Evolutionary conservation across 345 rosid genomes (phyloP), one percentile per base, ranked within the genome.

Genomic region (Gossypium raimondii): DNA sequence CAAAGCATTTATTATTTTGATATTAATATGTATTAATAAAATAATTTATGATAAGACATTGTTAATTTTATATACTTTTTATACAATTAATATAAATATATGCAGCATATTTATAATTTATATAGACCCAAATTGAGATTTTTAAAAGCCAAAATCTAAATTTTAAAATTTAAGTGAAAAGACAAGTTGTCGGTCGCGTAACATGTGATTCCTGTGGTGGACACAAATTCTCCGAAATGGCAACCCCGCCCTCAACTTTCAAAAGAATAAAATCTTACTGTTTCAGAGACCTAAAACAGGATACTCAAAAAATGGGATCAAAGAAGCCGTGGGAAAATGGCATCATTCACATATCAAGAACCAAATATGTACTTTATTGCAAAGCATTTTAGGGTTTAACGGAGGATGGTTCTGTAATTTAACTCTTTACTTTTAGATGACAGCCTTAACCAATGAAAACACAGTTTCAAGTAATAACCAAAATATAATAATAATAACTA

Each of bases 151-250:
- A n/a, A n/a, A n/a, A n/a, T n/a, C n/a, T n/a, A n/a, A n/a, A n/a
- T n/a, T n/a, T n/a, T n/a, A n/a, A n/a, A n/a, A n/a, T n/a, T n/a
- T n/a, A n/a, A 20, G 20, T 20, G 20, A 34, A 34, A 34, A 34
- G 38, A 4, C 38, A 29, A 29, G 82, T 76, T 77, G 75, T 59
- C 9, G 73, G 78, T 51, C 55, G 50, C 59, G 51, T 5, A 55
- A 55, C 24, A 60, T 25, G 64, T 25, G 43, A 75, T 77, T 81
- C 87, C 78, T 18, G 4, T 11, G 53, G 10, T 11, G 4, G 53
- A 65, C 43, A 13, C 17, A 62, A 73, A 72, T 79, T 74, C 80
- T 72, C 17, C 51, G 12, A 34, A 56, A 34, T 47, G 64, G 82
- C 74, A 66, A 80, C 65, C 51, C 27, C 62, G 59, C n/a, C 34